Base-by-base conservation (phyloP, 1,139 yeast species). In the Geotrichum fermentans region DNA sequence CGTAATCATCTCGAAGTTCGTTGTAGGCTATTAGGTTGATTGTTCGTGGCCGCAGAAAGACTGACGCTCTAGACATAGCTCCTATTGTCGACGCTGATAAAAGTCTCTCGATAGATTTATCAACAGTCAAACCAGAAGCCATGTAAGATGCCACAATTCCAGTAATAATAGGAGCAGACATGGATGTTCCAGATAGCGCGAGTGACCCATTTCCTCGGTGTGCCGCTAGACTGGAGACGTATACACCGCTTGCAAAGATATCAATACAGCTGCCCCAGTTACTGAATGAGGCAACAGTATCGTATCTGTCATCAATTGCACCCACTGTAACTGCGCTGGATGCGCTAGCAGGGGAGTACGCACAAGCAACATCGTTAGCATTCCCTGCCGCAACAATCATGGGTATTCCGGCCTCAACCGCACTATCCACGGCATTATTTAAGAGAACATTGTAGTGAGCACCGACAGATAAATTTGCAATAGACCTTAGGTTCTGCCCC, bases 251-350 rank as follows among this genome's bases (percentile, higher is more conserved):
- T 0, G 96, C 90, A 68, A 87, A 84, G 2, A 89, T 69, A 60
- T 87, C 88, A 7, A 90, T 95, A 64, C 97, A 89, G 22, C 75
- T 70, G 0, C 96, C 97, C 90, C 94, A 89, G 60, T 89, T 89
- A 20, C 95, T 80, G 61, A 89, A 90, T 7, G 76, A 65, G 0
- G 97, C 94, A 36, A 88, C 72, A 0, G 74, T 63, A 58, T 87
- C 95, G 21, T 73, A 73, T 33, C 74, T 64, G 60, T 84, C 95
- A 63, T 88, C 94, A 45, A 88, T 80, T 1, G 97, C 96, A 0
- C 96, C 97, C 1, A 89, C 96, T 0, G 96, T 83, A 1, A 88
- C 78, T 0, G 92, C 94, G 41, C 70, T 69, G 1, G 69, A 65
- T 0, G 95, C 80, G 33, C 90, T 79, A 0, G 94, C 95, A 0